Conservation (phyloP, 331 rosid genomes). For the Malus hybrid region DNA sequence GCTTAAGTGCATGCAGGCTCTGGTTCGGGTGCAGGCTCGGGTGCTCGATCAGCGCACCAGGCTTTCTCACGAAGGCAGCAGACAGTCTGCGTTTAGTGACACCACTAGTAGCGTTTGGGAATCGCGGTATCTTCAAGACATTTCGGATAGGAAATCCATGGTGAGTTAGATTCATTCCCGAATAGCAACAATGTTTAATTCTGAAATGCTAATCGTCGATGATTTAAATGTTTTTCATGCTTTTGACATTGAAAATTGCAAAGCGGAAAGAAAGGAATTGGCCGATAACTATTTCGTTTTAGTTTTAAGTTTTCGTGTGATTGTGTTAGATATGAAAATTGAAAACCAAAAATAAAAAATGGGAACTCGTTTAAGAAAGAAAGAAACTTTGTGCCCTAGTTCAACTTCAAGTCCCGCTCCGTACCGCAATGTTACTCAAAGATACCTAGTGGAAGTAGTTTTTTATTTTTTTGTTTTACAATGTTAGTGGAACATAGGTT, state of each 20-base stretch:
- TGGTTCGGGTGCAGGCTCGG: conserved; percentile 83
- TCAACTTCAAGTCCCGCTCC: no score
- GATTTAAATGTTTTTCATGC: background rate
- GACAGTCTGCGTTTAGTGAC: conserved; percentile 76
- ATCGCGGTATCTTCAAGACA: conserved; percentile 67
- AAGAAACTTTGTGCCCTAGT: no score
- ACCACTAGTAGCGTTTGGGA: conserved; percentile 60
- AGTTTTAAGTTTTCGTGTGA: background rate
- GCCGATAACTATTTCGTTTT: background rate
- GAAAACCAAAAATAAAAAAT: no score
- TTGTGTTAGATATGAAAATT: background rate
- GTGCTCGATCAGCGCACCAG: conserved; percentile 79
- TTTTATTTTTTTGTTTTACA: no score
- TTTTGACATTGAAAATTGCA: background rate
- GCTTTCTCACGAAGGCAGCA: conserved; percentile 66
- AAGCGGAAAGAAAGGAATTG: background rate
- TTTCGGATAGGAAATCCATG: conserved; percentile 70
- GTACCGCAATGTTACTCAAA: background rate
- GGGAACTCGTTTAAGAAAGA: no score
- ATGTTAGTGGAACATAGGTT: background rate
- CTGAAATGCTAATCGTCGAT: background rate
- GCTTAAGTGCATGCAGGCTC: conserved; percentile 82
- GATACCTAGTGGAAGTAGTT: background rate
- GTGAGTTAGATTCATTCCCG: conserved; percentile 32
- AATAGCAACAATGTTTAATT: background rate